A percentile compares a stretch with the other conserved stretches of the same genome.
phyloP scores from a whole-genome alignment of 768 basidiomycete genomes.

The Lactarius hatsudake region DNA sequence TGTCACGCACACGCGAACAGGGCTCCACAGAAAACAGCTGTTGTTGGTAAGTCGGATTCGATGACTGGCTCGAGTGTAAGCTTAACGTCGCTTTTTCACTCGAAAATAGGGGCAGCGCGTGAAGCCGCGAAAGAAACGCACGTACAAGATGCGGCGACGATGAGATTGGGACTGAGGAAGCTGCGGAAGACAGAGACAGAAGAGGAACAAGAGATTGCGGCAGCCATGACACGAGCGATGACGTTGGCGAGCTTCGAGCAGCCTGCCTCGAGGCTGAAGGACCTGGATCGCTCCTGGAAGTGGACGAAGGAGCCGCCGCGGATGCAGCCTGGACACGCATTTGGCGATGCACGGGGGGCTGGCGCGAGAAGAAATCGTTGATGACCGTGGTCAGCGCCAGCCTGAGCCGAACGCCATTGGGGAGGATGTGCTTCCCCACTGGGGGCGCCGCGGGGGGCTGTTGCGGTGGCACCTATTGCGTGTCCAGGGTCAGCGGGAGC shows the following conservation, averaged over 20 bases:
- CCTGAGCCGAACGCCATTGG: slow-evolving; percentile 78
- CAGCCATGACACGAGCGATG: not conserved
- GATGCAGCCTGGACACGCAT: slow-evolving; percentile 23
- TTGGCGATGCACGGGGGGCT: slow-evolving; percentile 44
- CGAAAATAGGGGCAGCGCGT: not conserved
- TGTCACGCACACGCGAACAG: slow-evolving; percentile 41
- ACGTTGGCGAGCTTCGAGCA: slow-evolving; percentile 28
- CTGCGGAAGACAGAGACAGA: slow-evolving; percentile 31
- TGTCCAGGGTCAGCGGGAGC: not conserved
- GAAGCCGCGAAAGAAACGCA: slow-evolving; percentile 22
- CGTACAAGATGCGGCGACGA: slow-evolving; percentile 32
- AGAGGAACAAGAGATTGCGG: slow-evolving; percentile 27
- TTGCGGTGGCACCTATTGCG: slow-evolving; percentile 48
- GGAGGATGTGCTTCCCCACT: slow-evolving; percentile 58
- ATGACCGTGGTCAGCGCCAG: slow-evolving; percentile 73
- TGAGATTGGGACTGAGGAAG: not conserved
- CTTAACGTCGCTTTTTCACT: slow-evolving; percentile 17
- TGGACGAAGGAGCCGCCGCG: slow-evolving; percentile 26
- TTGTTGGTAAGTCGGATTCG: slow-evolving; percentile 5
- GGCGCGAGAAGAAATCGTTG: slow-evolving; percentile 79
- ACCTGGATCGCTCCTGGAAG: slow-evolving; percentile 31
- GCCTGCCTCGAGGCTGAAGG: slow-evolving; percentile 20
- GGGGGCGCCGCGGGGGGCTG: slow-evolving; percentile 33
- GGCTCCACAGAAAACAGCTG: slow-evolving; percentile 29
- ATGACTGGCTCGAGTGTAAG: slow-evolving; percentile 20